Conservation (phyloP, 768 basidiomycete species). For the Floccularia luteovirens region DNA sequence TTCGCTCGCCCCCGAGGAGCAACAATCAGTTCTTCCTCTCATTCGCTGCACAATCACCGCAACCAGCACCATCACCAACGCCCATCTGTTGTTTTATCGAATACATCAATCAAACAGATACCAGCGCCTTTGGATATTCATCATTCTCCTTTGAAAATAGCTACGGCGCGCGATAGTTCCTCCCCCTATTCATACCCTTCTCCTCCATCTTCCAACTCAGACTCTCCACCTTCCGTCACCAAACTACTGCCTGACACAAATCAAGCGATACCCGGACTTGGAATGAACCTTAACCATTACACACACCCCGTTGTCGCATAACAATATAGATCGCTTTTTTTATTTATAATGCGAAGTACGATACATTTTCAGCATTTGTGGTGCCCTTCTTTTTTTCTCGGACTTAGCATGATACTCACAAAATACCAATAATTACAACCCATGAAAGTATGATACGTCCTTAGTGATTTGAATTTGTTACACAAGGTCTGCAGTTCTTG, state of each 20-base stretch:
- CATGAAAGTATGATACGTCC: too few relatives aligned
- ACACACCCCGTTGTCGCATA: too few relatives aligned
- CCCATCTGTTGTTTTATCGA: background rate
- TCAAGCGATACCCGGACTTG: too few relatives aligned
- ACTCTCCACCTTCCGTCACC: constrained; percentile 23
- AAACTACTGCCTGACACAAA: constrained; percentile 16
- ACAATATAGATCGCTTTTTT: too few relatives aligned
- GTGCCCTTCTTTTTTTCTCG: too few relatives aligned
- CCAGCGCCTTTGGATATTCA: background rate
- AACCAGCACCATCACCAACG: background rate
- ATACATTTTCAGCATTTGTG: too few relatives aligned
- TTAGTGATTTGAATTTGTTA: too few relatives aligned
- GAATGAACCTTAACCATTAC: too few relatives aligned
- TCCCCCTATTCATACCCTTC: constrained; percentile 42
- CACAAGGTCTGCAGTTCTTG: too few relatives aligned
- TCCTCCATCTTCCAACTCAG: constrained; percentile 32
- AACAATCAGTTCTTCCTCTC: constrained; percentile 16
- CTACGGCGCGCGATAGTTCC: constrained; percentile 13
- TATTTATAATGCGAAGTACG: too few relatives aligned
- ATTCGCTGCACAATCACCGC: constrained; percentile 6
- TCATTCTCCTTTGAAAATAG: constrained; percentile 7
- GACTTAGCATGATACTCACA: too few relatives aligned
- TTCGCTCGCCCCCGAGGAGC: constrained; percentile 28
- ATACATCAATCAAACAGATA: constrained; percentile 12
- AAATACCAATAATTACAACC: too few relatives aligned